phyloP scores from a whole-genome alignment of 2,329 filamentous ascomycete genomes.

The Epichloe typhina region DNA sequence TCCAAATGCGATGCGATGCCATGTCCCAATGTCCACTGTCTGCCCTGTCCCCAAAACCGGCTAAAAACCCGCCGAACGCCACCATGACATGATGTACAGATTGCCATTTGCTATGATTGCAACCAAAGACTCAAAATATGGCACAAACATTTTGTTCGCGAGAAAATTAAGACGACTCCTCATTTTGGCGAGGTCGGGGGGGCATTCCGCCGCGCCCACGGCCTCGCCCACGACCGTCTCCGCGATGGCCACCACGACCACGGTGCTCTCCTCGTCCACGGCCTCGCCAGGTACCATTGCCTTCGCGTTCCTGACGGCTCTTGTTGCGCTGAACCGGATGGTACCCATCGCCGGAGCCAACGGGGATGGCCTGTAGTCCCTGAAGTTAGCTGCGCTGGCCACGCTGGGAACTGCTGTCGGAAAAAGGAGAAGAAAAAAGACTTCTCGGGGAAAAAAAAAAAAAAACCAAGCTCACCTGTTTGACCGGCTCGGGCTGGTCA shows the following conservation, averaged over 20 bases:
- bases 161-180: constrained; percentile 17
- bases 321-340: constrained; percentile 55
- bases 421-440: background rate
- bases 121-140: background rate
- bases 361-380: constrained; percentile 22
- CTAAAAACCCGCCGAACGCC: constrained; percentile 22
- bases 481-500: constrained; percentile 48
- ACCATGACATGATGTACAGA: constrained; percentile 28
- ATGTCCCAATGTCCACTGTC: constrained; percentile 5
- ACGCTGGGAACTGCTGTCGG: background rate
- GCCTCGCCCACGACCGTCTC: constrained; percentile 30
- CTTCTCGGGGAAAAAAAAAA: background rate
- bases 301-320: constrained; percentile 40
- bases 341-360: constrained; percentile 51
- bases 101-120: background rate
- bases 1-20: constrained; percentile 15
- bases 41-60: constrained; percentile 13
- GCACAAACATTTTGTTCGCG: background rate
- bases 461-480: constrained; percentile 25
- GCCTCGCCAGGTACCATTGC: constrained; percentile 25
- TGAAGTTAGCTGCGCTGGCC: background rate
- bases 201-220: constrained; percentile 25
- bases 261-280: constrained; percentile 36
- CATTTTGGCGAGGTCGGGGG: constrained; percentile 23
- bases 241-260: constrained; percentile 37